phyloP scores from a whole-genome alignment of 345 rosid genomes.

The Erodium maritimum region DNA sequence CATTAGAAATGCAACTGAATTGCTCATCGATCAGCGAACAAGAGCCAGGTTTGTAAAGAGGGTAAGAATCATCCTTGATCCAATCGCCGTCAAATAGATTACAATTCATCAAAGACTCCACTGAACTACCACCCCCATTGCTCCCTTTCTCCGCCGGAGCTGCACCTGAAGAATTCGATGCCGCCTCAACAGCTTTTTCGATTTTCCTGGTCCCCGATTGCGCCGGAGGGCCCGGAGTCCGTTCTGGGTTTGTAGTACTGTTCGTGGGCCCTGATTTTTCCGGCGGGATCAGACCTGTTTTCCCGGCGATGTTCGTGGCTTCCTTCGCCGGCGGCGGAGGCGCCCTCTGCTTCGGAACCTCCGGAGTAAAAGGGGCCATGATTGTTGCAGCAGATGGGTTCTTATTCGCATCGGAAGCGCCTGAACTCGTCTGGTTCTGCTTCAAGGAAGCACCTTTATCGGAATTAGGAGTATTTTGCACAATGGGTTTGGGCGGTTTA shows the following conservation, averaged over 20 bases:
- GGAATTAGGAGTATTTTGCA: slow-evolving; percentile 3
- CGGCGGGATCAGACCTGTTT: too few species aligned
- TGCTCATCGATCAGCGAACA: slow-evolving; percentile 79
- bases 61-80: slow-evolving; percentile 82
- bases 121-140: slow-evolving; percentile 17
- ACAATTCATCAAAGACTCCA: slow-evolving; percentile 45
- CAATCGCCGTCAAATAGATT: slow-evolving; percentile 80
- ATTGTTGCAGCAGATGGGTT: not conserved
- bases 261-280: not conserved
- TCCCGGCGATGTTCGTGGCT: too few species aligned
- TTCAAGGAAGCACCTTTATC: slow-evolving; percentile 13
- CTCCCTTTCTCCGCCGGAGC: slow-evolving; percentile 28
- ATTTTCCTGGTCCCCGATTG: slow-evolving; percentile 13
- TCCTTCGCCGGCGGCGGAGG: too few species aligned
- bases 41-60: slow-evolving; percentile 80
- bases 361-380: not conserved
- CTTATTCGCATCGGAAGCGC: not conserved
- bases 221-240: slow-evolving; percentile 10
- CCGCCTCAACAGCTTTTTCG: slow-evolving; percentile 11
- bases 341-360: not conserved
- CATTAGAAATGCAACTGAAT: slow-evolving; percentile 63
- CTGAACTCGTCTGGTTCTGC: slow-evolving; percentile 2
- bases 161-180: slow-evolving; percentile 27
- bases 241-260: slow-evolving; percentile 5
- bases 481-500: slow-evolving; percentile 1